Conservation (phyloP, 2,329 filamentous ascomycete genomes). For the Torrubiellomyces zombiae region DNA sequence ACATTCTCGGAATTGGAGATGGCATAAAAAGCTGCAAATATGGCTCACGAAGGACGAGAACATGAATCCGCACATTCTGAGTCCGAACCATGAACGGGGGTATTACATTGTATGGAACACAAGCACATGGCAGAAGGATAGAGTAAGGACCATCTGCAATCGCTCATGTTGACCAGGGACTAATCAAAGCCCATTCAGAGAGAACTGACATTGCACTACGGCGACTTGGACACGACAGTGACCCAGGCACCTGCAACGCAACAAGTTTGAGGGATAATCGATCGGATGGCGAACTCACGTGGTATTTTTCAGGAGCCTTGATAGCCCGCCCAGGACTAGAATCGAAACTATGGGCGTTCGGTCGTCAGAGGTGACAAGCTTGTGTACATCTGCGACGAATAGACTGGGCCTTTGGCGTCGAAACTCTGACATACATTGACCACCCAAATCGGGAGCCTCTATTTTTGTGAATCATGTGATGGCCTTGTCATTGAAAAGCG, state of each 20-base stretch:
- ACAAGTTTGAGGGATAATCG: conserved; percentile 6
- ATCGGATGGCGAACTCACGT: conserved; percentile 1
- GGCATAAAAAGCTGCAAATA: conserved; percentile 49
- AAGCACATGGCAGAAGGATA: conserved; percentile 43
- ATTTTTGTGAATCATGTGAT: no score
- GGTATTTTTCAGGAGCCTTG: no score
- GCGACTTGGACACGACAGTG: conserved; percentile 38
- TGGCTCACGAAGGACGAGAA: conserved; percentile 54
- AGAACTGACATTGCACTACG: conserved; percentile 44
- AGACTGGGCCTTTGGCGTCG: no score
- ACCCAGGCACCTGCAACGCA: conserved; percentile 15
- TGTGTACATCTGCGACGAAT: no score
- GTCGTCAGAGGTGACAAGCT: no score
- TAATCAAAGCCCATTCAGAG: conserved; percentile 22
- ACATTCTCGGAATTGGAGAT: conserved; percentile 48
- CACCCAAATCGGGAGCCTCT: no score
- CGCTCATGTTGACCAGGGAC: conserved; percentile 5
- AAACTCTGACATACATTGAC: no score
- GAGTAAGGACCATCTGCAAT: conserved; percentile 26
- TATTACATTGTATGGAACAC: conserved; percentile 53
- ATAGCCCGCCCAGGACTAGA: no score
- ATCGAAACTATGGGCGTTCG: no score
- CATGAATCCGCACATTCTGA: conserved; percentile 44
- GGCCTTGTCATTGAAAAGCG: no score
- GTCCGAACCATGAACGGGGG: conserved; percentile 42